phyloP scores from a whole-genome alignment of 169 alveolate species.

The Plasmodium coatneyi region DNA sequence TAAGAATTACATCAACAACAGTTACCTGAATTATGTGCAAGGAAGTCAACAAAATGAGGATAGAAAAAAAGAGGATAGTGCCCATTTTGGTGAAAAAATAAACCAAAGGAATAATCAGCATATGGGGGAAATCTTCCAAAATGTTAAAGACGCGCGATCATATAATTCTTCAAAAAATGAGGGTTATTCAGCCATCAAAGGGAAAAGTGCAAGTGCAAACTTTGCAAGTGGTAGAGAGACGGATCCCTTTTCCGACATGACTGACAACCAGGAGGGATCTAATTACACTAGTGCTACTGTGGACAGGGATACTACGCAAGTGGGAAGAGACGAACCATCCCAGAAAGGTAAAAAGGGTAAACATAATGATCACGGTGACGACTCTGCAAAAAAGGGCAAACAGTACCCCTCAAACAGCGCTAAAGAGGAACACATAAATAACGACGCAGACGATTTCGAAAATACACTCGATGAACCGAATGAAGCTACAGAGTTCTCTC shows the following conservation, averaged over 20 bases:
- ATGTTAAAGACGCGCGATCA: not conserved
- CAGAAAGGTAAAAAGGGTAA: not conserved
- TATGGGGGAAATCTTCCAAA: not conserved
- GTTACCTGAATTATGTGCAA: slow-evolving; percentile 48
- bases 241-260: not conserved
- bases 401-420: not conserved
- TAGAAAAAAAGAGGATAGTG: not conserved
- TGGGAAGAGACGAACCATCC: not conserved
- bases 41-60: slow-evolving; percentile 15
- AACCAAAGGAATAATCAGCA: not conserved
- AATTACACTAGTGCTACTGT: not conserved
- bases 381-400: not conserved
- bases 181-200: not conserved
- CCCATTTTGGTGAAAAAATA: not conserved
- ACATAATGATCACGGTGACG: not conserved
- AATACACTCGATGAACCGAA: not conserved
- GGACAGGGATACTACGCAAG: not conserved
- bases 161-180: not conserved
- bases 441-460: not conserved
- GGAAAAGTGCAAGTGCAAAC: not conserved
- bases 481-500: not conserved
- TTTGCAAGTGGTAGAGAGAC: not conserved
- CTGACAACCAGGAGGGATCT: not conserved
- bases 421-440: not conserved
- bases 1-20: slow-evolving; percentile 42